These are phyloP conservation scores for Gardenia jasminoides DNA, from an alignment of 257 asterid genomes.

Conservation along the genomic window DNA sequence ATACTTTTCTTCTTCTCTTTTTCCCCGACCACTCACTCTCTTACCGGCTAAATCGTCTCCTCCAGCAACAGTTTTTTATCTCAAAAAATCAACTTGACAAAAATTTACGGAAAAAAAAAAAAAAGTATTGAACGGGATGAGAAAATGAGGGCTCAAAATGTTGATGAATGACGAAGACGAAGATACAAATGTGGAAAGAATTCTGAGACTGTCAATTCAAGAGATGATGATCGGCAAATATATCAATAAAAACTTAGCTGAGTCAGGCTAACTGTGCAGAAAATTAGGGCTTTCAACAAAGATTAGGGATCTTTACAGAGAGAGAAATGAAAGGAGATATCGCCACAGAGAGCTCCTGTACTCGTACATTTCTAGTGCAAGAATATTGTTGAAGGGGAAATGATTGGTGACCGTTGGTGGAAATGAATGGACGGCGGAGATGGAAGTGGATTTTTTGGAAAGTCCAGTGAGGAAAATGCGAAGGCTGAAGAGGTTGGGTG, in stretches of 20 bases:
- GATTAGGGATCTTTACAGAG: conserved; percentile 39
- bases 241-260: conserved; percentile 15
- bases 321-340: not conserved
- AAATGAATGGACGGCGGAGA: conserved; percentile 22
- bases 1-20: not conserved
- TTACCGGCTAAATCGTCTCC: not conserved
- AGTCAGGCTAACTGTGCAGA: conserved; percentile 14
- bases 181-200: not conserved
- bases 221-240: conserved; percentile 30
- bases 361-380: not conserved
- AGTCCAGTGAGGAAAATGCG: not conserved
- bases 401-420: conserved; percentile 3
- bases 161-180: not conserved
- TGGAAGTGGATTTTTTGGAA: not conserved
- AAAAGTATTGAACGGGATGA: not conserved
- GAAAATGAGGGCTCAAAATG: not conserved
- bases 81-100: not conserved
- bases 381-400: not conserved
- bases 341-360: conserved; percentile 10
- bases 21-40: not conserved
- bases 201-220: conserved; percentile 14
- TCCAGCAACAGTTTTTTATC: not conserved
- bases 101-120: not conserved
- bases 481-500: not conserved
- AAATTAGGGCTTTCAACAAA: conserved; percentile 26